Base-by-base conservation (phyloP, 2,329 filamentous ascomycete genomes). In the Fonsecaea erecta region DNA sequence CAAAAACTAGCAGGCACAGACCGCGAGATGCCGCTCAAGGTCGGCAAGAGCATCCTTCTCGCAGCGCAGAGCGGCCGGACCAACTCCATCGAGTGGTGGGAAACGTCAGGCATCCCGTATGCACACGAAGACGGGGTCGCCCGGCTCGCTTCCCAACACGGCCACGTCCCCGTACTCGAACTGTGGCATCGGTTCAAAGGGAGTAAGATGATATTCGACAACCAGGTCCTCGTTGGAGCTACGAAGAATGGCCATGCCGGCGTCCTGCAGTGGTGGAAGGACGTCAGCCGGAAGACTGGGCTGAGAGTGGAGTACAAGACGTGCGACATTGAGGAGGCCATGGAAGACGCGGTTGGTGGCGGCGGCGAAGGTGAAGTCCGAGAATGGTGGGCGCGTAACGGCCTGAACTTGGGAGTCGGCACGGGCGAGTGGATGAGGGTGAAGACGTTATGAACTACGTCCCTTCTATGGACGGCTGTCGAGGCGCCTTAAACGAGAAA, bases 321-420 rank as follows among this genome's bases (percentile, higher is more conserved):
- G 0, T 97, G 93, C 76, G 93, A 96, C 76, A 95, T 98, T 67
- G 93, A 97, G 76, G 94, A 97, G 78, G 93, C 93, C 0, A 83
- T 97, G 43, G 93, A 97, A 75, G 93, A 97, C 75, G 91, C 92
- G 24, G 86, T 94, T 3, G 86, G 86, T 40, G 86, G 82, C 1
- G 78, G 82, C 3, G 88, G 90, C 61, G 90, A 92, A 68, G 86
- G 88, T 69, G 84, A 85, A 40, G 91, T 96, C 18, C 82, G 91
- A 63, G 83, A 85, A 68, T 98, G 94, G 94, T 98, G 94, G 94
- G 90, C 91, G 26, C 81, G 84, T 69, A 94, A 95, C 71, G 92
- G 92, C 0, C 79, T 96, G 67, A 94, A 95, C 73, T 77, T 96
- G 59, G 90, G 91, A 1, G 83, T 95, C 46, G 88, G 90, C 2